A percentile compares a stretch with the other conserved stretches of the same genome.
Conservation (phyloP, 2,329 filamentous ascomycete species). For the Ascochyta fabae region DNA sequence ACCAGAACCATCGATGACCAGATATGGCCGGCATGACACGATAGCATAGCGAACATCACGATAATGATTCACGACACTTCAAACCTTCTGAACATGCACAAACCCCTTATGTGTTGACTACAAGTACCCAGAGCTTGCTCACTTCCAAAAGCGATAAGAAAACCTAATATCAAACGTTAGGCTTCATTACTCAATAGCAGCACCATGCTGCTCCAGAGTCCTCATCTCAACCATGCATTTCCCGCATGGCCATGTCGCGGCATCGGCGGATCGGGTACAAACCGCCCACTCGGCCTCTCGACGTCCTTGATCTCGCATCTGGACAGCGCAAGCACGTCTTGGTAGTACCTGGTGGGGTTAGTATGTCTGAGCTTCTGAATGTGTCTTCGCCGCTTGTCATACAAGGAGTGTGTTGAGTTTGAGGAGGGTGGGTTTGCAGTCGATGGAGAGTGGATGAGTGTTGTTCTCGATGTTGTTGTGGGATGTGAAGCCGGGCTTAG, state of each 20-base stretch:
- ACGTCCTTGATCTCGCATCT: conserved; percentile 20
- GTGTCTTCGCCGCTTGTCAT: conserved; percentile 7
- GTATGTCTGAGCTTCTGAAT: background rate
- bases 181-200: background rate
- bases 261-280: conserved; percentile 11
- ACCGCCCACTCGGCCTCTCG: conserved; percentile 10
- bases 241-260: background rate
- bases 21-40: background rate
- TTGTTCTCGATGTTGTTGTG: background rate
- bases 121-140: background rate
- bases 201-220: background rate
- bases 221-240: background rate
- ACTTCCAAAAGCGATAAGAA: background rate
- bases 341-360: conserved; percentile 12
- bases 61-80: conserved; percentile 1
- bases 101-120: background rate
- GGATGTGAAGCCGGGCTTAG: background rate
- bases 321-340: conserved; percentile 15
- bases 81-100: background rate
- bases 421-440: background rate
- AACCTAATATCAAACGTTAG: background rate
- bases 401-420: conserved; percentile 1
- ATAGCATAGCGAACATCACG: conserved; percentile 11
- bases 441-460: background rate
- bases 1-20: background rate